phyloP scores from a whole-genome alignment of 73 alveolate species.

The Paramecium octaurelia region DNA sequence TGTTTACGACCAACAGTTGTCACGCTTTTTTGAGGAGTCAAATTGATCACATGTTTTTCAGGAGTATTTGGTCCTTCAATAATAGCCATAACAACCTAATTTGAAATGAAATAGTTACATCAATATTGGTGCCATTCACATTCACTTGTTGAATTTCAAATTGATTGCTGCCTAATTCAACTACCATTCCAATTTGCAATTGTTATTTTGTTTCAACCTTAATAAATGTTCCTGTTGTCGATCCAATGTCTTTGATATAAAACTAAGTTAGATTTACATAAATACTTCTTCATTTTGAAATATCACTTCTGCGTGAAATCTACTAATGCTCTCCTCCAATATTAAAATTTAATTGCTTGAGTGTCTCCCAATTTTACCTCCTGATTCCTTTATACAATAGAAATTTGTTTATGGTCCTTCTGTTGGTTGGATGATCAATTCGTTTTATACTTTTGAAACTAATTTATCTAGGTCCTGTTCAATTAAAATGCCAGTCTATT shows the following conservation, averaged over 20 bases:
- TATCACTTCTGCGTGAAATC: constrained; percentile 79
- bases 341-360: constrained; percentile 83
- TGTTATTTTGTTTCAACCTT: constrained; percentile 73
- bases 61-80: constrained; percentile 51
- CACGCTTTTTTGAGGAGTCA: neutral
- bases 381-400: constrained; percentile 74
- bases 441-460: constrained; percentile 63
- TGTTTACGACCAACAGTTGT: constrained; percentile 59
- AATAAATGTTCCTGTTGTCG: constrained; percentile 81
- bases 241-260: constrained; percentile 75
- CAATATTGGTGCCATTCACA: neutral
- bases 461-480: constrained; percentile 53
- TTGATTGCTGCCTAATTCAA: constrained; percentile 79
- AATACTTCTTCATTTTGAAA: constrained; percentile 45
- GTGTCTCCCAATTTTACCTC: constrained; percentile 86
- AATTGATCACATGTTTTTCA: constrained; percentile 6
- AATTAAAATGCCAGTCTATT: neutral
- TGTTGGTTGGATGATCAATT: constrained; percentile 74
- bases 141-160: constrained; percentile 64
- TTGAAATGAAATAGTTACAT: neutral
- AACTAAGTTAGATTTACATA: neutral
- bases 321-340: constrained; percentile 76
- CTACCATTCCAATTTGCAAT: constrained; percentile 73
- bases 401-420: constrained; percentile 83
- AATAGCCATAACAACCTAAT: neutral